These are phyloP conservation scores for Santalum album DNA, from an alignment of 164 flowering plant genomes.

Conservation along the genomic window DNA sequence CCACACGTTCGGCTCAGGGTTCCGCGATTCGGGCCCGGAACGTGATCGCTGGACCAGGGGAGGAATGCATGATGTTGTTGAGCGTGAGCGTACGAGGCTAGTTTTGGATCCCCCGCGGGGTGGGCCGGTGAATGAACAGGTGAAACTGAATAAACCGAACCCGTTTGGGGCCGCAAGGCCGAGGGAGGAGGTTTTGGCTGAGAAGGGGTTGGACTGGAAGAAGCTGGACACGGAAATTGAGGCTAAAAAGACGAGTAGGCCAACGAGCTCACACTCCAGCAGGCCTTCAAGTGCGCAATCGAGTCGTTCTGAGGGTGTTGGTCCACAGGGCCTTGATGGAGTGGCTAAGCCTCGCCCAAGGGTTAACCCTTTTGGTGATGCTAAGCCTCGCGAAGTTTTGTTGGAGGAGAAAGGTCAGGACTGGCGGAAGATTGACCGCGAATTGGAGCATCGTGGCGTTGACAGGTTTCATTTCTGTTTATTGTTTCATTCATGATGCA, in stretches of 20 bases:
- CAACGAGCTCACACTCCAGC: conserved; percentile 73
- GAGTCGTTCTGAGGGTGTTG: conserved; percentile 47
- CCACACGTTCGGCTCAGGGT: conserved; percentile 28
- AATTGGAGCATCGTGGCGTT: conserved; percentile 74
- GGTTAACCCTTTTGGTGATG: conserved; percentile 94
- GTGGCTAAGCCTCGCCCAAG: conserved; percentile 32
- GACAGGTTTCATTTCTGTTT: conserved; percentile 41
- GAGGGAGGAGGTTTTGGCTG: conserved; percentile 81
- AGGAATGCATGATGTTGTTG: conserved; percentile 14
- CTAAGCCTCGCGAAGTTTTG: conserved; percentile 80
- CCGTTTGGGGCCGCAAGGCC: conserved; percentile 93
- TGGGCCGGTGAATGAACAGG: conserved; percentile 27
- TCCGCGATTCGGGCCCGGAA: conserved; percentile 28
- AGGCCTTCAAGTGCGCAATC: conserved; percentile 80
- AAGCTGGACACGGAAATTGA: conserved; percentile 63
- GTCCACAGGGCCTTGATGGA: background rate
- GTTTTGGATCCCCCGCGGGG: conserved; percentile 41
- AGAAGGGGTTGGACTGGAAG: conserved; percentile 88
- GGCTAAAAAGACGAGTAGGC: conserved; percentile 54
- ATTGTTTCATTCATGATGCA: background rate
- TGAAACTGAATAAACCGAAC: conserved; percentile 37
- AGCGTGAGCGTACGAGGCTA: conserved; percentile 42
- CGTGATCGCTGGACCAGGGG: conserved; percentile 46
- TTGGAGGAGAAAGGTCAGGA: conserved; percentile 69
- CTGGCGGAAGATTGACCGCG: conserved; percentile 86